Evolutionary conservation across 257 asterid genomes (phyloP).

Genomic region (Solanum peruvianum): DNA sequence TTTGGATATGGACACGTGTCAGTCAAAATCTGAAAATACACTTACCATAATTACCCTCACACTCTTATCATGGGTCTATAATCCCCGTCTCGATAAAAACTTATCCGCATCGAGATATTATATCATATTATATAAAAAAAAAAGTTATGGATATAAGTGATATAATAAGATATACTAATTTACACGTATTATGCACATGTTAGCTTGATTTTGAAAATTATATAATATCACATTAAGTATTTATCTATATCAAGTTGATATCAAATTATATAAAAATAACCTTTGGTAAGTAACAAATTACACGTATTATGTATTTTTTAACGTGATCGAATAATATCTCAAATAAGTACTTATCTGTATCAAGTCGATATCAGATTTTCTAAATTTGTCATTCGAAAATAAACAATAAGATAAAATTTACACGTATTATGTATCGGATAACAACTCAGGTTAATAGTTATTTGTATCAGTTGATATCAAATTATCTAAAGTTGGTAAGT

Average conservation of each 20-base stretch:
- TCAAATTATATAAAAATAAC: background rate
- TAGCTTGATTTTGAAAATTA: background rate
- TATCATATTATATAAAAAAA: too few species aligned
- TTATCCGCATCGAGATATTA: background rate
- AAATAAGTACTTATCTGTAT: background rate
- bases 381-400: background rate
- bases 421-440: too few species aligned
- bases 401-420: too few species aligned
- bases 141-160: background rate
- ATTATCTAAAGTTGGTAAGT: too few species aligned
- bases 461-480: too few species aligned
- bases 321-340: background rate
- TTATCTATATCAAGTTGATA: background rate
- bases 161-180: background rate
- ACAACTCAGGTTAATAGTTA: background rate
- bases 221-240: accelerated
- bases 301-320: background rate
- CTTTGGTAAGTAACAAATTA: background rate
- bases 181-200: background rate
- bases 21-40: background rate
- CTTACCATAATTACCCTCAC: background rate
- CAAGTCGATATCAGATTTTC: background rate
- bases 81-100: background rate
- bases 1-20: background rate
- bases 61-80: background rate